A percentile compares a stretch with the other conserved stretches of the same genome.
phyloP scores from a whole-genome alignment of 768 basidiomycete species.

The Boletus sp. region DNA sequence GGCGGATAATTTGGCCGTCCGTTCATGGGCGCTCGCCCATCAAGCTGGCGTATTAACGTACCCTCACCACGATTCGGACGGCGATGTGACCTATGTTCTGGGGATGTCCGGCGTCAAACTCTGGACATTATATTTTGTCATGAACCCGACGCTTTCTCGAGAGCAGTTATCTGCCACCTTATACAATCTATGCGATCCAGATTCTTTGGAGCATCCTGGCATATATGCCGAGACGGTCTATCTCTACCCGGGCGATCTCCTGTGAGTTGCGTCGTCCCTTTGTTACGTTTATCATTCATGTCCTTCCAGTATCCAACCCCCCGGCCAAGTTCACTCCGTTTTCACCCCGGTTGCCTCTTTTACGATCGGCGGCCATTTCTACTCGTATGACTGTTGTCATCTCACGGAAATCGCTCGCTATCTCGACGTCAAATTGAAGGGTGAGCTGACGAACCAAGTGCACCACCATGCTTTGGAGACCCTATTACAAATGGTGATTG shows the following conservation, averaged over 20 bases:
- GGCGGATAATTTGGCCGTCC: background rate
- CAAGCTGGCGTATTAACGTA: background rate
- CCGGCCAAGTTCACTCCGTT: background rate
- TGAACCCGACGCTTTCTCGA: background rate
- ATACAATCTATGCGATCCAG: background rate
- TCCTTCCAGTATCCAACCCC: background rate
- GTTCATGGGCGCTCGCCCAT: background rate
- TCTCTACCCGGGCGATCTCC: background rate
- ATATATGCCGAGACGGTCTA: background rate
- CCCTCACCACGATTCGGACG: slow-evolving; percentile 11
- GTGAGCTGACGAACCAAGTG: background rate
- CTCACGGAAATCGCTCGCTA: background rate
- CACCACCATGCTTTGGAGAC: background rate
- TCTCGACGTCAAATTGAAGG: background rate
- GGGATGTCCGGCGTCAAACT: slow-evolving; percentile 1
- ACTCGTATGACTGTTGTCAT: background rate
- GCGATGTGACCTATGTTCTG: background rate
- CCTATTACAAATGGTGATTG: background rate
- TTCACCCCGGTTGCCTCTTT: background rate
- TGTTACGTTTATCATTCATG: background rate
- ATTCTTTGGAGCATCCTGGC: background rate
- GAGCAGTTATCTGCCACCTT: background rate
- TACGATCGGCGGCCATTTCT: background rate
- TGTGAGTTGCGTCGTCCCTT: background rate
- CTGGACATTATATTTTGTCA: background rate